Evolutionary conservation across 768 basidiomycete species (phyloP), one percentile per base, ranked within the genome.

Genomic region (Collybia sordida): DNA sequence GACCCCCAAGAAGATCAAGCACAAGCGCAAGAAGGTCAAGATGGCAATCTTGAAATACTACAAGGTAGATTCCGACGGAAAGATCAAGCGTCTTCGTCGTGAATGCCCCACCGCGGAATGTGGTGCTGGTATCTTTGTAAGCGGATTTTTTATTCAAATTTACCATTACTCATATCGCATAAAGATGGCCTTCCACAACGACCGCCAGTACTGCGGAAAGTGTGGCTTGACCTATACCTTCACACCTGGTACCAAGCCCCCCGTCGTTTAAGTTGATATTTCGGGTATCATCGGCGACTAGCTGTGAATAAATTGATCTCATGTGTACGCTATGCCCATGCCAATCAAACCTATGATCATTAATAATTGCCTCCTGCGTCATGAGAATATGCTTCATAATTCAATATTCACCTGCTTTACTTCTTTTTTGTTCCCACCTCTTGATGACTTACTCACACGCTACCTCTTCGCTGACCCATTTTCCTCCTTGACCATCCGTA

Each of bases 1-100:
- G 88, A 96, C 93, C 65, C 94, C 93, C 73, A 97, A 96, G 84
- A 98, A 98, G 83, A 86, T 97, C 84, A 98, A 97, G 88, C 95
- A 96, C 81, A 97, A 97, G 85, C 88, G 90, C 73, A 98, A 98
- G 84, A 97, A 98, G 82, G 93, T 96, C 81, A 98, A 98, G 88
- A 98, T 99, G 93, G 78, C 94, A 65, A 97, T 98, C 77, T 81
- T 99, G 72, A 98, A 98, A 78, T 99, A 97, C 83, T 99, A 98
- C 82, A 96, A 97, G 79, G 95, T 99, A 62, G 96, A 98, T 76
- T 95, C 94, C 40, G 96, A 98, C 62, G 97, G 96, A 71, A 98
- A 97, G 78, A 95, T 98, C 82, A 97, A 97, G 83, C 93, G 97
- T 69, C 86, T 99, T 54, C 86, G 96, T 66, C 92, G 97, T 60